Conservation (phyloP, 352 stramenopile species). For the Phytophthora citrophthora region DNA sequence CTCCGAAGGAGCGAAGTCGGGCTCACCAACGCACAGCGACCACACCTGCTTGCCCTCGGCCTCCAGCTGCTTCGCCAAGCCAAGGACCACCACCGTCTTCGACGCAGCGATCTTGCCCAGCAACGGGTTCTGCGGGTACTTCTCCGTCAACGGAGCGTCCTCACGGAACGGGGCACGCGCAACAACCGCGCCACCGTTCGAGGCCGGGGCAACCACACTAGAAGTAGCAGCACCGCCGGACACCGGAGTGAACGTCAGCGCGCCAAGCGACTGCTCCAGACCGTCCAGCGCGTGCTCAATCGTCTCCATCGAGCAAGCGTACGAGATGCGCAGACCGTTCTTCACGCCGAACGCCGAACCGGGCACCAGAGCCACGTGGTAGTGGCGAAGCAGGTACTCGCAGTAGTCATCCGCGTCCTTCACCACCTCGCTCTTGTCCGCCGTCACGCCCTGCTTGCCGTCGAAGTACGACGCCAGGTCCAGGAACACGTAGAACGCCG, state of each 20-base stretch:
- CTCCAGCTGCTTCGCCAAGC: slow-evolving; percentile 96
- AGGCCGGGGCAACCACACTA: not conserved
- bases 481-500: slow-evolving; percentile 96
- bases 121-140: slow-evolving; percentile 80
- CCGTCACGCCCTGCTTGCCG: slow-evolving; percentile 48
- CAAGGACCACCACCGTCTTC: slow-evolving; percentile 67
- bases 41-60: slow-evolving; percentile 91
- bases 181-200: not conserved
- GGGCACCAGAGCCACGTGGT: slow-evolving; percentile 95
- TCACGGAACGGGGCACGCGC: slow-evolving; percentile 12
- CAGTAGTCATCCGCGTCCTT: slow-evolving; percentile 81
- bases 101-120: slow-evolving; percentile 84
- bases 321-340: slow-evolving; percentile 95
- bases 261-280: slow-evolving; percentile 66
- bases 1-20: slow-evolving; percentile 93
- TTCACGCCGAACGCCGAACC: slow-evolving; percentile 95
- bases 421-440: slow-evolving; percentile 53
- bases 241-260: slow-evolving; percentile 39
- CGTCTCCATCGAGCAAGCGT: slow-evolving; percentile 94
- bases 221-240: not conserved
- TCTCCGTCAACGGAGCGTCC: slow-evolving; percentile 46
- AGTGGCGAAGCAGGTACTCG: slow-evolving; percentile 93
- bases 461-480: slow-evolving; percentile 89
- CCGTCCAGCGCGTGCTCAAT: slow-evolving; percentile 70
- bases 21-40: slow-evolving; percentile 94